Conservation (phyloP, 331 rosid genomes). For the Dryas integrifolia region DNA sequence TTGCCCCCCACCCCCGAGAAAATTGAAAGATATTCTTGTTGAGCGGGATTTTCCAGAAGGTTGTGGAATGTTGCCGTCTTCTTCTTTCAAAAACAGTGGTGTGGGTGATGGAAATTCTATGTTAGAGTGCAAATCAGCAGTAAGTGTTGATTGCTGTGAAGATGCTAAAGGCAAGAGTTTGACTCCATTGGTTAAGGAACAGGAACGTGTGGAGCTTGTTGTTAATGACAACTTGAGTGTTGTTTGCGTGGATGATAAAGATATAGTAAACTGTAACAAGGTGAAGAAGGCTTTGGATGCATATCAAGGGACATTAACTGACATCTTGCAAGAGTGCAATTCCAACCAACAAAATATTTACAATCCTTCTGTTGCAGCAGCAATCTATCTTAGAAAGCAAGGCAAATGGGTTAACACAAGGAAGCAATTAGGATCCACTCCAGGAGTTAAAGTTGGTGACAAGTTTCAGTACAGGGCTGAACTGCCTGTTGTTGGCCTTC, state of each 20-base stretch:
- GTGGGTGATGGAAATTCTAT: too few species aligned
- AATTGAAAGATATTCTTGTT: background rate
- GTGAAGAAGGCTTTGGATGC: constrained; percentile 26
- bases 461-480: constrained; percentile 32
- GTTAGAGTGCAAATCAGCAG: background rate
- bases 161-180: background rate
- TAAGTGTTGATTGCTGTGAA: background rate
- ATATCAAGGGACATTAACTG: background rate
- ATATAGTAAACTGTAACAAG: background rate
- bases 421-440: constrained; percentile 33
- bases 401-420: constrained; percentile 18
- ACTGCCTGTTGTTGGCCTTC: constrained; percentile 49
- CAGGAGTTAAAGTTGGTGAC: constrained; percentile 49
- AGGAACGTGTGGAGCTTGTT: too few species aligned
- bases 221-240: background rate
- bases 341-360: background rate
- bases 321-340: background rate
- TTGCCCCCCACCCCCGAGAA: background rate
- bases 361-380: constrained; percentile 9
- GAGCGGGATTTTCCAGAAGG: background rate
- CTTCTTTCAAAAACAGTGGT: background rate
- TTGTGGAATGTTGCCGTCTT: background rate
- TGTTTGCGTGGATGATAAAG: background rate
- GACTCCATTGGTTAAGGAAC: too few species aligned
- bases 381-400: constrained; percentile 8